phyloP scores from a whole-genome alignment of 352 stramenopile genomes.

The Globisporangium nodosum region DNA sequence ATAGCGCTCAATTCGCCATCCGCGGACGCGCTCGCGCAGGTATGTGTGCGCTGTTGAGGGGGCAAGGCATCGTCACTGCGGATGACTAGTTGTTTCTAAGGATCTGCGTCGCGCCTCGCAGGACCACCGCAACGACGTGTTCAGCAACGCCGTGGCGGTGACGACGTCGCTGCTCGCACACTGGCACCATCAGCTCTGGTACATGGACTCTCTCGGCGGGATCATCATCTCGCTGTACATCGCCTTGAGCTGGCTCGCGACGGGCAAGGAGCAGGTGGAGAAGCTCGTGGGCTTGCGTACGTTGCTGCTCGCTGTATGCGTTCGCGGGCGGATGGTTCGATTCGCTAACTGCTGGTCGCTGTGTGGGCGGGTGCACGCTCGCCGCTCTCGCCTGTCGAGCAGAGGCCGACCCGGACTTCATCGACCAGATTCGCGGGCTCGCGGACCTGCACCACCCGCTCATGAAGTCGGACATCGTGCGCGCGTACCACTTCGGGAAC shows the following conservation, averaged over 20 bases:
- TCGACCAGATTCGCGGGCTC: slow-evolving; percentile 90
- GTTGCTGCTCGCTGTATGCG: slow-evolving; percentile 13
- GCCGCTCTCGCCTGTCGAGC: not conserved
- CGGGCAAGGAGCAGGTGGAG: slow-evolving; percentile 94
- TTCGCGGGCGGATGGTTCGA: not conserved
- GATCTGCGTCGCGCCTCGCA: slow-evolving; percentile 23
- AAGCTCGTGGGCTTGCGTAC: slow-evolving; percentile 83
- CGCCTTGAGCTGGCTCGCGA: slow-evolving; percentile 92
- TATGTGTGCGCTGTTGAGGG: slow-evolving; percentile 10
- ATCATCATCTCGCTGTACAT: slow-evolving; percentile 97
- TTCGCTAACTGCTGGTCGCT: not conserved
- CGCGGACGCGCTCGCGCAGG: slow-evolving; percentile 67
- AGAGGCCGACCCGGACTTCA: slow-evolving; percentile 91
- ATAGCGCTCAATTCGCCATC: slow-evolving; percentile 64
- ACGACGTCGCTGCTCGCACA: slow-evolving; percentile 69
- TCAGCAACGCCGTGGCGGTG: slow-evolving; percentile 91
- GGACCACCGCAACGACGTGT: slow-evolving; percentile 97
- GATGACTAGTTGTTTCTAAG: too few relatives aligned
- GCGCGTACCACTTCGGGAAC: slow-evolving; percentile 96
- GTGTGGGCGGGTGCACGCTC: not conserved
- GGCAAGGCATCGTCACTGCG: not conserved
- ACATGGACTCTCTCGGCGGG: slow-evolving; percentile 90
- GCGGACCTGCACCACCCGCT: slow-evolving; percentile 81
- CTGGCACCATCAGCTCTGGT: slow-evolving; percentile 84
- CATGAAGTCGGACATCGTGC: slow-evolving; percentile 92